These are phyloP conservation scores for Scheffersomyces titani DNA, from an alignment of 1,139 yeast species.

Conservation along the genomic window DNA sequence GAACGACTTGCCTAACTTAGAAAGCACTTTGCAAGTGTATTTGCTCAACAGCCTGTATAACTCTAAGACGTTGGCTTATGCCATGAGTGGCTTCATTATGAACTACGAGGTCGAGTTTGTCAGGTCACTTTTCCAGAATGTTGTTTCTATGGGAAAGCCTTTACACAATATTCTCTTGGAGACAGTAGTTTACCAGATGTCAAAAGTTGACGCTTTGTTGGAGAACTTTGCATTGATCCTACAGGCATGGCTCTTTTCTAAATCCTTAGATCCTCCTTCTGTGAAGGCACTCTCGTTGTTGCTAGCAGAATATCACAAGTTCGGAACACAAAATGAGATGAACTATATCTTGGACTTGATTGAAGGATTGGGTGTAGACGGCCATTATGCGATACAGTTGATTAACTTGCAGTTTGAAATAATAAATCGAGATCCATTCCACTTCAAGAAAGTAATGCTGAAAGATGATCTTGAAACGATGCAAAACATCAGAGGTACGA, in stretches of 20 bases:
- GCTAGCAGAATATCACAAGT: conserved; percentile 30
- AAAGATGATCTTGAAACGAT: conserved; percentile 26
- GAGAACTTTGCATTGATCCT: conserved; percentile 29
- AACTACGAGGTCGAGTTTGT: conserved; percentile 37
- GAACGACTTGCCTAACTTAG: conserved; percentile 26
- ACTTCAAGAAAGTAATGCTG: conserved; percentile 25
- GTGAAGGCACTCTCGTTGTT: conserved; percentile 29
- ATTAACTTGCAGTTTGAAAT: conserved; percentile 28
- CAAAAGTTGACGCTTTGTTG: conserved; percentile 32
- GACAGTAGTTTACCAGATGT: conserved; percentile 24
- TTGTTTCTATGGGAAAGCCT: conserved; percentile 19
- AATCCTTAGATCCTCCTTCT: conserved; percentile 23
- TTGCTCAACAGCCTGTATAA: conserved; percentile 18
- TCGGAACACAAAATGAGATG: conserved; percentile 31
- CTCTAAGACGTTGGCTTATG: conserved; percentile 29
- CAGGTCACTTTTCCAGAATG: conserved; percentile 22
- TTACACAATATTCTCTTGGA: conserved; percentile 30
- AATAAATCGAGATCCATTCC: conserved; percentile 25
- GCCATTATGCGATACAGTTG: conserved; percentile 25
- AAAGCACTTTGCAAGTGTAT: conserved; percentile 20
- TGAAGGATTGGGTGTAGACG: conserved; percentile 18
- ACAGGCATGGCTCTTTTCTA: conserved; percentile 30
- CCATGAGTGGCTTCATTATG: conserved; percentile 29
- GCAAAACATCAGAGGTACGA: conserved; percentile 16
- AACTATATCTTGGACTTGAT: conserved; percentile 22